phyloP scores from a whole-genome alignment of 345 rosid genomes.

The Lagerstroemia speciosa region DNA sequence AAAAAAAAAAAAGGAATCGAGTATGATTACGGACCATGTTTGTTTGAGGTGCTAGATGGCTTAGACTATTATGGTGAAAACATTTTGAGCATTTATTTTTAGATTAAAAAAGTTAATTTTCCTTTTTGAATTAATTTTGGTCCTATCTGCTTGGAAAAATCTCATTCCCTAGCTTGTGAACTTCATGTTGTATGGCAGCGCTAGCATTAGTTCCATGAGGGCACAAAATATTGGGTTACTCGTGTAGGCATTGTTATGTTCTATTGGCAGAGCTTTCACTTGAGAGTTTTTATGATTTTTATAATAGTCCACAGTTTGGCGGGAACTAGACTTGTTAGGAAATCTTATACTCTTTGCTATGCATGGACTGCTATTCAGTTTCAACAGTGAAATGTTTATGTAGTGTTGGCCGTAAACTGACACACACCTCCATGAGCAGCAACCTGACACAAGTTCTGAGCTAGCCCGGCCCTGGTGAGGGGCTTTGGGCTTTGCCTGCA shows the following conservation, averaged over 20 bases:
- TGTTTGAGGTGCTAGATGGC: too few species aligned
- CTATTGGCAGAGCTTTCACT: neutral
- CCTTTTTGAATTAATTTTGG: neutral
- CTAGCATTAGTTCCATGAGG: neutral
- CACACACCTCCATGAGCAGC: constrained; percentile 47
- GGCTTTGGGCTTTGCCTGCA: constrained; percentile 92
- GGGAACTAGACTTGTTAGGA: neutral
- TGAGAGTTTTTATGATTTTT: neutral
- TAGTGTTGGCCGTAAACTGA: neutral
- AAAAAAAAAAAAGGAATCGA: neutral
- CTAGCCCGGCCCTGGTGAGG: constrained; percentile 94
- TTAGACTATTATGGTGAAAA: neutral
- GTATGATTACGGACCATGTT: neutral
- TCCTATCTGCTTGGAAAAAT: neutral
- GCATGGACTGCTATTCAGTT: neutral
- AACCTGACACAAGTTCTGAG: constrained; percentile 67
- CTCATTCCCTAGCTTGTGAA: neutral
- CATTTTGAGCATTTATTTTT: neutral
- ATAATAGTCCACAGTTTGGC: neutral
- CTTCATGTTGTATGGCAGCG: neutral
- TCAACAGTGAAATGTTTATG: neutral
- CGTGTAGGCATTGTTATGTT: neutral
- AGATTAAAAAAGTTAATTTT: neutral
- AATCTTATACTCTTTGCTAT: neutral
- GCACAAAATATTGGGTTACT: neutral